A percentile compares a stretch with the other conserved stretches of the same genome.
phyloP scores from a whole-genome alignment of 495 filamentous ascomycete genomes.

The Emericellopsis terricola region DNA sequence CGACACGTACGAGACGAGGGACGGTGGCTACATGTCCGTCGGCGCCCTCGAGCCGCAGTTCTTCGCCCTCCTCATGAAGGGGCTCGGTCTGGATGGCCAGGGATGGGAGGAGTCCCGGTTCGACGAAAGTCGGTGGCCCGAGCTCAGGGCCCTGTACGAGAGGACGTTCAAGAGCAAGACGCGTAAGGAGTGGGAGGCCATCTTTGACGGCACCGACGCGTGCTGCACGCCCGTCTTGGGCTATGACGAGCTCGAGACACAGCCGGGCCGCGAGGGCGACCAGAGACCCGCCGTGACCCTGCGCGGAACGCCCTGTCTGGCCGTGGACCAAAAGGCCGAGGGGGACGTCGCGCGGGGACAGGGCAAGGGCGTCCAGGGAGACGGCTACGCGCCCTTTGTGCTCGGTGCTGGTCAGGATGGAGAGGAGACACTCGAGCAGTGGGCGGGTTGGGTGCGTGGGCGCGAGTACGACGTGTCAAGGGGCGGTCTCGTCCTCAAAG shows the following conservation, averaged over 20 bases:
- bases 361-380: constrained; percentile 28
- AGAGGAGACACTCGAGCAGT: constrained; percentile 46
- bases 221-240: constrained; percentile 78
- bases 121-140: constrained; percentile 46
- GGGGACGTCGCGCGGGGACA: constrained; percentile 19
- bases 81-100: constrained; percentile 35
- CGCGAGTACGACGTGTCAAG: constrained; percentile 47
- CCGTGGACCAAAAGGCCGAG: constrained; percentile 21
- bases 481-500: constrained; percentile 35
- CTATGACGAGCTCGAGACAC: constrained; percentile 49
- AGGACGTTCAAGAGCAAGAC: constrained; percentile 53
- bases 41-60: constrained; percentile 83
- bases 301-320: constrained; percentile 40
- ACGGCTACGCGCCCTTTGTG: constrained; percentile 42
- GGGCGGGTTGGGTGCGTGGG: constrained; percentile 64
- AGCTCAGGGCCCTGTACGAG: constrained; percentile 40
- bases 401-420: constrained; percentile 54
- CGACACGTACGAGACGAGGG: constrained; percentile 69
- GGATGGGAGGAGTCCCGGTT: constrained; percentile 33
- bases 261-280: constrained; percentile 39
- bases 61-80: constrained; percentile 45
- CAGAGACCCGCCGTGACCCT: constrained; percentile 61
- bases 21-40: constrained; percentile 73
- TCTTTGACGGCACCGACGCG: constrained; percentile 82
- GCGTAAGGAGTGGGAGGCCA: constrained; percentile 59